These are phyloP conservation scores for Corynespora cassiicola DNA, from an alignment of 2,329 filamentous ascomycete species.

Conservation along the genomic window DNA sequence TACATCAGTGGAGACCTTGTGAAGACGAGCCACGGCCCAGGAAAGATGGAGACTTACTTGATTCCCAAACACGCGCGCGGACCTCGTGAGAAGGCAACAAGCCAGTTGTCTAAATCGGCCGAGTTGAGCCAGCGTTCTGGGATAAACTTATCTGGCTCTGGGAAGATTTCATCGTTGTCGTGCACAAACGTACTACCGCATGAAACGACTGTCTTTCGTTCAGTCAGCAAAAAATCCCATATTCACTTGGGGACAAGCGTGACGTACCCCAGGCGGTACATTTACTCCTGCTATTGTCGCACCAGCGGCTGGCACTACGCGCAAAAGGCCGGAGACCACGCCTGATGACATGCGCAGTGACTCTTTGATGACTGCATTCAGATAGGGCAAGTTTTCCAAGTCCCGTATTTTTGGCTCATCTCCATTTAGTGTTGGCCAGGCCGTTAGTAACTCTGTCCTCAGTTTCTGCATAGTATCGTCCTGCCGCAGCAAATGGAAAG, in stretches of 20 bases:
- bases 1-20: background rate
- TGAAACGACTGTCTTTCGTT: constrained; percentile 27
- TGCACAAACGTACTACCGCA: constrained; percentile 43
- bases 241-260: too few relatives aligned
- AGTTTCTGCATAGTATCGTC: constrained; percentile 41
- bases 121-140: constrained; percentile 42
- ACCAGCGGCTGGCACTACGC: constrained; percentile 29
- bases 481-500: constrained; percentile 48
- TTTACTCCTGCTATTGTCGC: constrained; percentile 24
- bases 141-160: constrained; percentile 31
- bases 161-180: constrained; percentile 38
- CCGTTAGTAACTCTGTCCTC: constrained; percentile 44
- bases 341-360: constrained; percentile 45
- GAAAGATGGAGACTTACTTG: constrained; percentile 22
- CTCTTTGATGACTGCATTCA: constrained; percentile 49
- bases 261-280: constrained; percentile 28
- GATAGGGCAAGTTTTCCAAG: constrained; percentile 44
- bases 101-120: constrained; percentile 31
- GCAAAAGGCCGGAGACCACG: constrained; percentile 32
- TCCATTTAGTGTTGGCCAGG: constrained; percentile 43
- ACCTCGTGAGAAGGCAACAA: constrained; percentile 44
- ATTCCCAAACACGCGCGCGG: constrained; percentile 41
- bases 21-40: background rate
- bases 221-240: constrained; percentile 6
- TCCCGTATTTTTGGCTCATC: constrained; percentile 36